Evolutionary conservation across 805 yeast species (phyloP).

Genomic region (Metschnikowia similis): DNA sequence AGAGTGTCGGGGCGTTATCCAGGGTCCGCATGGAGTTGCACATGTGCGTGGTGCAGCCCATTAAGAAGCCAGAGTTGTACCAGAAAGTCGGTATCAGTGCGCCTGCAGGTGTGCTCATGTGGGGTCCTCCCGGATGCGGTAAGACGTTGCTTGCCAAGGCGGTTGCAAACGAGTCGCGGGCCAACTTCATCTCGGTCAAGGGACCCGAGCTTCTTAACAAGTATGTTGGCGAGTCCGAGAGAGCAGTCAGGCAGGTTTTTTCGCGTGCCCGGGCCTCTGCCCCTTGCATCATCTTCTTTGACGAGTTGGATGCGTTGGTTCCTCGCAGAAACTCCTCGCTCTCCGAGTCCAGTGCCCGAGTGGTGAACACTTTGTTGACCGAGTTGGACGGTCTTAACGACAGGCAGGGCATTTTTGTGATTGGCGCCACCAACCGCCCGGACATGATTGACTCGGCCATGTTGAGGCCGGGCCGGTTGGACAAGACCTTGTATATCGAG

Average conservation of each 20-base stretch:
- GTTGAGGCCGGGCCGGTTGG: slow-evolving; percentile 95
- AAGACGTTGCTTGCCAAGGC: slow-evolving; percentile 95
- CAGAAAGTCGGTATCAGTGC: slow-evolving; percentile 90
- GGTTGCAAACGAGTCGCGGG: slow-evolving; percentile 94
- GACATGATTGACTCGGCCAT: slow-evolving; percentile 98
- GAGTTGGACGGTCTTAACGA: slow-evolving; percentile 94
- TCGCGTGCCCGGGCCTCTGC: slow-evolving; percentile 87
- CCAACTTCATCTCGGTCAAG: slow-evolving; percentile 90
- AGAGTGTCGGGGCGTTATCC: slow-evolving; percentile 84
- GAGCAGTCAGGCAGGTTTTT: slow-evolving; percentile 91
- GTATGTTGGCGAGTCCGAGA: slow-evolving; percentile 94
- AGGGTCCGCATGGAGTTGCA: slow-evolving; percentile 83
- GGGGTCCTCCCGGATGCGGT: slow-evolving; percentile 99
- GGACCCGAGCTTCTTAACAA: slow-evolving; percentile 95
- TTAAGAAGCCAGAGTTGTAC: slow-evolving; percentile 85
- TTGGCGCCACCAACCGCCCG: slow-evolving; percentile 96
- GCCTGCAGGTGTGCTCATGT: slow-evolving; percentile 92
- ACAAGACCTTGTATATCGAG: slow-evolving; percentile 87
- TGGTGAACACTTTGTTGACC: slow-evolving; percentile 89
- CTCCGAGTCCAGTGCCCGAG: slow-evolving; percentile 87
- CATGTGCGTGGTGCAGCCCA: slow-evolving; percentile 97
- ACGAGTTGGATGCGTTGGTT: slow-evolving; percentile 92
- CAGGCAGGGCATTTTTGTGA: slow-evolving; percentile 86
- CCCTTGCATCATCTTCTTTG: slow-evolving; percentile 93
- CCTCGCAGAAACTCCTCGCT: slow-evolving; percentile 88